Evolutionary conservation across 345 rosid species (phyloP).

Genomic region (Aquilaria malaccensis): DNA sequence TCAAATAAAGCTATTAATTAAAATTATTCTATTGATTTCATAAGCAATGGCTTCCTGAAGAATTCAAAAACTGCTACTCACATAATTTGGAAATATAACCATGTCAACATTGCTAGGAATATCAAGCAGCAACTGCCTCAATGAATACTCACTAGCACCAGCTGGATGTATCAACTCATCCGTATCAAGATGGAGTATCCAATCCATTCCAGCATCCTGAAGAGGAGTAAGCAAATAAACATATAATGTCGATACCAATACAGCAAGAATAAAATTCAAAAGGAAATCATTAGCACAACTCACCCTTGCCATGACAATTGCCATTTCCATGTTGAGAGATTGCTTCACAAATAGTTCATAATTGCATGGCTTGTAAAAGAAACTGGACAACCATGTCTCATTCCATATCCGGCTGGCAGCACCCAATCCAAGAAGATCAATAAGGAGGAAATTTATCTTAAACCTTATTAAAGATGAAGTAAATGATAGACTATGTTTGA

Average conservation of each 20-base stretch:
- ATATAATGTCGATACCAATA: slow-evolving; percentile 8
- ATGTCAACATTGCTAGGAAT: slow-evolving; percentile 82
- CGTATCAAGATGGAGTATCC: slow-evolving; percentile 96
- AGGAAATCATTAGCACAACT: slow-evolving; percentile 14
- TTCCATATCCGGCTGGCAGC: slow-evolving; percentile 86
- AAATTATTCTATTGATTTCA: slow-evolving; percentile 6
- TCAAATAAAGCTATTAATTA: neutral
- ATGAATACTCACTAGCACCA: slow-evolving; percentile 82
- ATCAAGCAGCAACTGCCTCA: slow-evolving; percentile 76
- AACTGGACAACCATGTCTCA: slow-evolving; percentile 92
- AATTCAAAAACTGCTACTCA: slow-evolving; percentile 37
- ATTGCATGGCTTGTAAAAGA: slow-evolving; percentile 97
- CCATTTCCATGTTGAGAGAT: slow-evolving; percentile 99
- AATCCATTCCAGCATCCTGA: slow-evolving; percentile 79
- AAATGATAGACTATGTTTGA: neutral
- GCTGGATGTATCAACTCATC: slow-evolving; percentile 93
- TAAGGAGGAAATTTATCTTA: neutral
- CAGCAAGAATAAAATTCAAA: slow-evolving; percentile 12
- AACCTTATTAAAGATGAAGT: neutral
- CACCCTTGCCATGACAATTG: slow-evolving; percentile 99
- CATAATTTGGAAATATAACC: slow-evolving; percentile 95
- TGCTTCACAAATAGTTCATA: slow-evolving; percentile 96
- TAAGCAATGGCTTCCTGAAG: neutral
- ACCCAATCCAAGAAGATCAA: slow-evolving; percentile 1
- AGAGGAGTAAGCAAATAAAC: slow-evolving; percentile 7